Percentiles rank a stretch among this genome's conserved stretches.
These are phyloP conservation scores for Ascosphaera aggregata DNA, from an alignment of 2,329 filamentous ascomycete species.

Conservation along the genomic window DNA sequence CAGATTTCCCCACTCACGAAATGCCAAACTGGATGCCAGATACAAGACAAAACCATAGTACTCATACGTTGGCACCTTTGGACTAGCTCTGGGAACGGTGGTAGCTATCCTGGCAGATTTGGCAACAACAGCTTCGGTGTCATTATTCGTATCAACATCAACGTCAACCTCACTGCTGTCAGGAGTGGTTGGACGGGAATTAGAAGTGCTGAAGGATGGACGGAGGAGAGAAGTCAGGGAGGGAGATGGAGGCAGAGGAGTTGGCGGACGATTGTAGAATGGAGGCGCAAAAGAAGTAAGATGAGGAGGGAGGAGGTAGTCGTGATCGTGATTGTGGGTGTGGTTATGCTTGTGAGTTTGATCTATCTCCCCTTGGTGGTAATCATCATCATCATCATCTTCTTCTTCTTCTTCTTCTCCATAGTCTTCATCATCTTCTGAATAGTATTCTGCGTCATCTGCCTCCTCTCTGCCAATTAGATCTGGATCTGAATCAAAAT, in stretches of 20 bases:
- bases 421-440: constrained; percentile 2
- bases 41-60: constrained; percentile 98
- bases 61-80: constrained; percentile 95
- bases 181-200: constrained; percentile 78
- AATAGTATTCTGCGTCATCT: too few relatives aligned
- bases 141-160: constrained; percentile 49
- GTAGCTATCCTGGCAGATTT: constrained; percentile 33
- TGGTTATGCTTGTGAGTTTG: too few relatives aligned
- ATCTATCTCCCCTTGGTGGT: background rate
- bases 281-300: constrained; percentile 41
- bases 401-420: constrained; percentile 7
- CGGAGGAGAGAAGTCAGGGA: constrained; percentile 79
- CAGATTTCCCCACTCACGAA: constrained; percentile 47
- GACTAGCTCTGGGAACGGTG: constrained; percentile 59
- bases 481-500: too few relatives aligned
- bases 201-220: constrained; percentile 37
- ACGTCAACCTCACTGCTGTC: constrained; percentile 84
- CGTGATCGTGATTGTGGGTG: background rate
- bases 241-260: constrained; percentile 75
- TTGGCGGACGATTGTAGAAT: constrained; percentile 94
- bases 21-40: constrained; percentile 62
- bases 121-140: constrained; percentile 36
- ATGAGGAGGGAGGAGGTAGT: background rate
- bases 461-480: too few relatives aligned
- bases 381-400: constrained; percentile 10